Base-by-base conservation (phyloP, 2,329 filamentous ascomycete genomes). In the Rhinocladiella mackenziei region DNA sequence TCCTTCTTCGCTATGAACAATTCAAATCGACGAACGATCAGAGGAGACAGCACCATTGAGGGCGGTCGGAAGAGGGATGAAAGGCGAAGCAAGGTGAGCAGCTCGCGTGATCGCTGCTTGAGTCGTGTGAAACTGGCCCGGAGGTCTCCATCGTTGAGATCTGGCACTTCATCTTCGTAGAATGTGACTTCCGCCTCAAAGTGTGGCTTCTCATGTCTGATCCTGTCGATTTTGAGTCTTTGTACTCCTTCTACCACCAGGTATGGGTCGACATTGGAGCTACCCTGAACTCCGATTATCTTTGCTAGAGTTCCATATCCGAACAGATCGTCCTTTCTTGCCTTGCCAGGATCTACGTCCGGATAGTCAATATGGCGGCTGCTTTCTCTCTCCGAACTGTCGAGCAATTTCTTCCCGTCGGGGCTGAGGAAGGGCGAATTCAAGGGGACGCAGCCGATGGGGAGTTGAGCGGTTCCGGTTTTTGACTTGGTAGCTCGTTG, bases 401-500 rank as follows among this genome's bases (percentile, higher is more conserved):
- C 78, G 43, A 94, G 77, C 54, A 94, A 73, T 45, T 81, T 77
- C 65, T 89, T 83, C 32, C 89, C 89, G 59, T 87, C 81, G 19
- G 76, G 74, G 45, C 81, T 82, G 18, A 95, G 74, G 17, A 83
- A 76, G 3, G 83, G 82, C 37, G 87, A 92, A 53, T 75, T 83
- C 48, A 96, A 73, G 14, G 92, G 92, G 42, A 97, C 81, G 64
- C 91, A 97, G 40, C 85, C 88, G 54, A 97, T 82, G 6, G 86
- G 82, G 56, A 95, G 80, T 55, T 80, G 74, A 51, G 75, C 77
- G 19, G 80, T 77, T 55, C 83, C 73, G 2, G 72, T 78, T 58
- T 81, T 83, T 17, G 72, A 68, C 29, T 79, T 77, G 23, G 84
- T 75, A 19, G 83, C 82, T 56, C 82, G 81, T 59, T 85, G 85